These are phyloP conservation scores for Penicillium sp. DNA, from an alignment of 2,329 filamentous ascomycete genomes.

Conservation along the genomic window DNA sequence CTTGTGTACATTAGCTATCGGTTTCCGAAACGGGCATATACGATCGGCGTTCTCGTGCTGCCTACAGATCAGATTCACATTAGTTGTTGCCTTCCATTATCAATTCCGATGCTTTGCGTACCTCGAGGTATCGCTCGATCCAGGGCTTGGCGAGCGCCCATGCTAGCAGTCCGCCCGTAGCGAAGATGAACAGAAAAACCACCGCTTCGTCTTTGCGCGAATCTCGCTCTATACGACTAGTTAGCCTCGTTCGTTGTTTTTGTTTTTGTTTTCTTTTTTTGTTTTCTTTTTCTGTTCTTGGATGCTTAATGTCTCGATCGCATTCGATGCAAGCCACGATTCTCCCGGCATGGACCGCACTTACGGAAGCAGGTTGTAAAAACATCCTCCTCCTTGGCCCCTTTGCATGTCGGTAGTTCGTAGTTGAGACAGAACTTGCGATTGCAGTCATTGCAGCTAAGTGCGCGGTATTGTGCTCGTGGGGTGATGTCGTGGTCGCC, in stretches of 20 bases:
- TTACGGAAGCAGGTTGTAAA: conserved; percentile 66
- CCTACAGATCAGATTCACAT: conserved; percentile 30
- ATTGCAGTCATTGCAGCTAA: conserved; percentile 67
- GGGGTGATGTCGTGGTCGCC: conserved; percentile 10
- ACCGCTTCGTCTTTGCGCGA: conserved; percentile 68
- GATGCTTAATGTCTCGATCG: background rate
- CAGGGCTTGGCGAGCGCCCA: conserved; percentile 64
- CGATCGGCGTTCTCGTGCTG: conserved; percentile 49
- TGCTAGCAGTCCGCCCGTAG: conserved; percentile 60
- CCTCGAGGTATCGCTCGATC: conserved; percentile 58
- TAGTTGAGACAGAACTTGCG: conserved; percentile 67
- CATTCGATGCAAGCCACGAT: too few species aligned
- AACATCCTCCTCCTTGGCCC: conserved; percentile 63
- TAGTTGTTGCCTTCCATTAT: background rate
- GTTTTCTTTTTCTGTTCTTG: background rate
- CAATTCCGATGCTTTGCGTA: conserved; percentile 27
- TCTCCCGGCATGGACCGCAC: conserved; percentile 5
- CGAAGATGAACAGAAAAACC: conserved; percentile 66
- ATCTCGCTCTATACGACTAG: conserved; percentile 55
- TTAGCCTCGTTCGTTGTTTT: background rate
- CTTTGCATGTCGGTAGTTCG: conserved; percentile 62
- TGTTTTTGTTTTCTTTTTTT: background rate
- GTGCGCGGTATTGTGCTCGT: conserved; percentile 37
- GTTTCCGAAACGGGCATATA: conserved; percentile 52
- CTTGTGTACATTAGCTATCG: conserved; percentile 3